Conservation (phyloP, 2,329 filamentous ascomycete species). For the Fusarium lateritium region DNA sequence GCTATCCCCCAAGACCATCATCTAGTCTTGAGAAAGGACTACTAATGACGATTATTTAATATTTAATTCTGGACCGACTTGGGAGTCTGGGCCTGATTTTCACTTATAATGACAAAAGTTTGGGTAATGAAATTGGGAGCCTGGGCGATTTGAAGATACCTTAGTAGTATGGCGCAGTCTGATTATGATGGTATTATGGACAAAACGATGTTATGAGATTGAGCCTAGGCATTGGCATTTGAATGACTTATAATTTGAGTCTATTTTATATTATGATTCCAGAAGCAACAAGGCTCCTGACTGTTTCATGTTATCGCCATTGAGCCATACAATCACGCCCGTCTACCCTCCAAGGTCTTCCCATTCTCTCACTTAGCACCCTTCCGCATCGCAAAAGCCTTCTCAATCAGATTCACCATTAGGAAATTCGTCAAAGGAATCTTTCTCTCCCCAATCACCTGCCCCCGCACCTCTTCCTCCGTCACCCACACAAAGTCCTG, state of each 20-base stretch:
- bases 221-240: neutral
- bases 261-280: neutral
- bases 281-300: too few relatives aligned
- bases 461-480: conserved; percentile 55
- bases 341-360: neutral
- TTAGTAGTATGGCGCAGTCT: neutral
- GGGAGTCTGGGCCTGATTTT: too few relatives aligned
- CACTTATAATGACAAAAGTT: neutral
- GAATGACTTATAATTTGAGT: neutral
- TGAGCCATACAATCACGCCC: neutral
- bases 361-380: conserved; percentile 10
- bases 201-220: neutral
- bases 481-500: conserved; percentile 58
- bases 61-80: neutral
- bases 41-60: neutral
- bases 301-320: neutral
- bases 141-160: neutral
- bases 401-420: conserved; percentile 49
- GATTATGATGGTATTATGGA: neutral
- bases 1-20: conserved; percentile 38
- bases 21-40: conserved; percentile 13
- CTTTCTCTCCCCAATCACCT: conserved; percentile 47
- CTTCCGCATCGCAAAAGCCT: conserved; percentile 51
- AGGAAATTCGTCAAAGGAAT: conserved; percentile 53
- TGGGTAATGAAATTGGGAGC: neutral